Evolutionary conservation across 2,329 filamentous ascomycete species (phyloP), one percentile per base, ranked within the genome.

Genomic region (Apiospora koreana): DNA sequence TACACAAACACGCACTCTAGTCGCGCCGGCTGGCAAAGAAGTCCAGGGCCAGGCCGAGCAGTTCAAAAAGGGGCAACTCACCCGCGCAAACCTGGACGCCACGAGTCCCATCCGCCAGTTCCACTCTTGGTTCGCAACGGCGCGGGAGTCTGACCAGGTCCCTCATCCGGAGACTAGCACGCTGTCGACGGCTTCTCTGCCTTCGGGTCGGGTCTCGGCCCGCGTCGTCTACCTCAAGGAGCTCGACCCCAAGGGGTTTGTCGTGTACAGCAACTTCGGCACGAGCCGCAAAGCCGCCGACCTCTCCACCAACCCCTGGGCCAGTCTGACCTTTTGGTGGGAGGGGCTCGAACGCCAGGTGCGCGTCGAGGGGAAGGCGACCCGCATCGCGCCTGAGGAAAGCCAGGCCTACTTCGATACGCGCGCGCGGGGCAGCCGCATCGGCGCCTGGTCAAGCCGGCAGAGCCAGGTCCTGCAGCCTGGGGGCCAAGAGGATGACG

Each of bases 191-290:
- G 94, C 95, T 0, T 85, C 87, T 31, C 87, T 98, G 5, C 95
- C 95, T 1, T 93, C 90, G 0, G 96, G 96, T 72, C 91, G 93
- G 65, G 93, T 98, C 25, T 94, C 91, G 65, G 91, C 93, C 3
- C 93, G 96, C 71, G 88, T 94, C 75, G 94, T 99, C 46, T 99
- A 98, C 83, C 87, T 99, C 74, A 99, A 99, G 83, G 96, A 98
- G 85, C 89, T 98, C 31, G 95, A 98, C 81, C 81, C 85, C 69
- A 76, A 81, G 6, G 94, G 95, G 21, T 99, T 97, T 82, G 94
- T 98, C 58, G 86, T 99, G 66, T 99, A 98, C 86, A 93, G 90
- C 78, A 99, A 99, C 81, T 95, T 95, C 84, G 94, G 90, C 71
- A 96, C 93, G 0, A 93, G 90, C 71, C 83, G 87, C 76, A 89